Conservation (phyloP, 768 basidiomycete species). For the Punctularia strigosozonata region DNA sequence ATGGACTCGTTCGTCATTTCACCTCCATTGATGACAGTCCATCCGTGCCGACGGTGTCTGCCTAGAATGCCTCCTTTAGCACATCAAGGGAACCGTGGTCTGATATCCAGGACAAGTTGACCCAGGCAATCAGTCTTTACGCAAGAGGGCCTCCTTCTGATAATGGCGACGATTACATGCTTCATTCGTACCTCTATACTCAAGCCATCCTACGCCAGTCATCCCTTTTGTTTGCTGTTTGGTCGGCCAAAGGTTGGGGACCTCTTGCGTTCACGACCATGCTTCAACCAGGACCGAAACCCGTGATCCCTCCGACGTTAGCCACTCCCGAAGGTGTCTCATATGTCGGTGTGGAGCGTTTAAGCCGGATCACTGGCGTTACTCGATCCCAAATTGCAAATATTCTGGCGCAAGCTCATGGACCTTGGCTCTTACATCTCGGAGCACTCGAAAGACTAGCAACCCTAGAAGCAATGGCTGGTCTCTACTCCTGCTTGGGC, state of each 20-base stretch:
- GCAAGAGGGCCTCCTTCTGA: constrained; percentile 40
- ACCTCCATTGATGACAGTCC: constrained; percentile 10
- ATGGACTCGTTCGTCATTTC: constrained; percentile 47
- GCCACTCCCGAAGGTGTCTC: constrained; percentile 31
- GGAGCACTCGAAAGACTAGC: constrained; percentile 65
- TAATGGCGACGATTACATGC: constrained; percentile 41
- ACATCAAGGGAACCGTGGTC: constrained; percentile 59
- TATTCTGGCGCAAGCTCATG: constrained; percentile 63
- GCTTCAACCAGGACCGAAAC: constrained; percentile 51
- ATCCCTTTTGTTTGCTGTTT: constrained; percentile 62
- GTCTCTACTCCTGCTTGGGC: constrained; percentile 70
- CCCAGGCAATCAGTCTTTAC: constrained; percentile 52
- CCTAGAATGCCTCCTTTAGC: constrained; percentile 43
- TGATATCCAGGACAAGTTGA: constrained; percentile 63
- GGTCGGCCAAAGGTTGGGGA: constrained; percentile 87
- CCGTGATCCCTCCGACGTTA: constrained; percentile 48
- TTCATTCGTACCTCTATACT: constrained; percentile 57
- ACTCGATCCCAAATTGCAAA: constrained; percentile 55
- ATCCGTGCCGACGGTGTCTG: constrained; percentile 6
- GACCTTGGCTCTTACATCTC: constrained; percentile 79
- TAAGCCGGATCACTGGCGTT: constrained; percentile 59
- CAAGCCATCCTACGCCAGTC: constrained; percentile 62
- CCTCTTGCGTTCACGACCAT: constrained; percentile 64
- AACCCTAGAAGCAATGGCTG: constrained; percentile 58
- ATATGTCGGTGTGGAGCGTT: constrained; percentile 47